These are phyloP conservation scores for Cucumis hystrix DNA, from an alignment of 306 rosid genomes.

Conservation along the genomic window DNA sequence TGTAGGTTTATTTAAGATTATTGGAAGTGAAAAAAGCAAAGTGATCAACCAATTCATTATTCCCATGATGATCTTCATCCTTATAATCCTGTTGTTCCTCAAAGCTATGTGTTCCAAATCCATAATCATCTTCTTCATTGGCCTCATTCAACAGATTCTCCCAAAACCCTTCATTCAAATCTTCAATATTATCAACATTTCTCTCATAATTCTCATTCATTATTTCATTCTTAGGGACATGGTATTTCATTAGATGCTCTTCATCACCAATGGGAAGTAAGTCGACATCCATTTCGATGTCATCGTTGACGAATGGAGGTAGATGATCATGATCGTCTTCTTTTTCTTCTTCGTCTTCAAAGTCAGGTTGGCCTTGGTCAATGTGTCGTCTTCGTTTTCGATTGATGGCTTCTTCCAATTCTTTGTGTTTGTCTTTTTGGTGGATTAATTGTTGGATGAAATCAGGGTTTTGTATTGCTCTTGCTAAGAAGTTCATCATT, in stretches of 20 bases:
- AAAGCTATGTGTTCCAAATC: neutral
- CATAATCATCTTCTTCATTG: neutral
- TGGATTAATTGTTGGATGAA: constrained; percentile 37
- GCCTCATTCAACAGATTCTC: constrained; percentile 4
- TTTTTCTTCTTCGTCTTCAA: neutral
- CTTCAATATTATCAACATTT: neutral
- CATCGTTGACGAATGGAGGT: neutral
- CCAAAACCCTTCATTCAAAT: constrained; percentile 5
- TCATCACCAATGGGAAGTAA: neutral
- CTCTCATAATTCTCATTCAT: neutral
- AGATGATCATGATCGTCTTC: neutral
- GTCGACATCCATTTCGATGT: constrained; percentile 1
- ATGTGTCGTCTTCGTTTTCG: neutral
- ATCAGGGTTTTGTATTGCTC: constrained; percentile 28
- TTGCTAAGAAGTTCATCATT: neutral
- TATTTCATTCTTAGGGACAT: neutral
- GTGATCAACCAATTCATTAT: neutral
- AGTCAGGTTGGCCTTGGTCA: neutral
- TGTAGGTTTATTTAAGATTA: neutral
- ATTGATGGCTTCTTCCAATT: neutral
- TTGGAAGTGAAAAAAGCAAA: neutral
- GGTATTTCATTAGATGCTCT: neutral
- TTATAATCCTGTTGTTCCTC: neutral
- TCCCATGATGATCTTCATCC: neutral
- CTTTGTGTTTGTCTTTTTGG: neutral